Evolutionary conservation across 371 early-diverging fungal species (phyloP), one percentile per base, ranked within the genome.

Genomic region (Circinella minor): DNA sequence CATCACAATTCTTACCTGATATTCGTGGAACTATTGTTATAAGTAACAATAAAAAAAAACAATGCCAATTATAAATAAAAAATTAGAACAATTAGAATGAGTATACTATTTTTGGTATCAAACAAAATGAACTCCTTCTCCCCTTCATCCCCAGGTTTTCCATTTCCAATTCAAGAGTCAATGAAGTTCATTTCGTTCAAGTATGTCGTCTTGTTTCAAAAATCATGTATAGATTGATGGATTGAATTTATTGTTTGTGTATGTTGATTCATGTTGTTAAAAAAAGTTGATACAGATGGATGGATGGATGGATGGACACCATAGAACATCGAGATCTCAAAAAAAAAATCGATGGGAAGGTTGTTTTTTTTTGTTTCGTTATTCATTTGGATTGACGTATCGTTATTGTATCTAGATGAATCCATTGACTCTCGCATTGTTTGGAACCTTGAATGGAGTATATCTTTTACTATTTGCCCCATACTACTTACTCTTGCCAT

Each of bases 1-100:
- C 15, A 11, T 57, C 66, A 17, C 10, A 3, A n/a, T 57, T 36
- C 3, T 57, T 66, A 66, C 67, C 69, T 69, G 69, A 55, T 70
- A 70, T 65, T 70, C 70, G 70, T 70, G 70, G 65, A 70, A 70
- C 70, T 70, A 46, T 63, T 17, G 43, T 36, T 27, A 55, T 20
- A 49, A 18, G 9, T 4, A 6, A 60, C 11, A 67, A 49, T 46
- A 20, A 9, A 20, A 20, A 17, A 47, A 36, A 3, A 47, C 63
- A 63, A 15, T 39, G 17, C 27, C 9, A 63, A 47, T 43, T 43
- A 11, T 43, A 63, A 34, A 47, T 20, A 38, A 17, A 1, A 27
- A 57, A 27, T 55, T 1, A 55, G 55, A 15, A n/a, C n/a, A n/a
- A 55, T 27, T 27, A 27, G 0, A 27, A 27, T 27, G 27, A 27